phyloP scores from a whole-genome alignment of 163 green algal genomes.

The Coccomyxa subellipsoidea region DNA sequence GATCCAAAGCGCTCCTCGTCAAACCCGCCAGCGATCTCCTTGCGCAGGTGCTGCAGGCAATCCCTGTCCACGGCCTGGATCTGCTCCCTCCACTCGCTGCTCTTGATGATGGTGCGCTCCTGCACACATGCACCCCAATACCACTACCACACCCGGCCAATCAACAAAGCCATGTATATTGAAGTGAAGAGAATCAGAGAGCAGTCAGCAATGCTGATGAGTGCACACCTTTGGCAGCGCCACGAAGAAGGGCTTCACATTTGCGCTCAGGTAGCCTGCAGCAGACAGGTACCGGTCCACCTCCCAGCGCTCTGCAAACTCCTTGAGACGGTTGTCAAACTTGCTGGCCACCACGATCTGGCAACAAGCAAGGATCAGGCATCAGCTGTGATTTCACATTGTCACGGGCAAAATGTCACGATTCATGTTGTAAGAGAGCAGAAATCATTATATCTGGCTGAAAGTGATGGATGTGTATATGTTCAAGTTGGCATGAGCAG shows the following conservation, averaged over 20 bases:
- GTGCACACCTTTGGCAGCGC: constrained; percentile 82
- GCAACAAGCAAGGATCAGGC: background rate
- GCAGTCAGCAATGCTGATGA: no score
- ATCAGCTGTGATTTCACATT: background rate
- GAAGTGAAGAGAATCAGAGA: no score
- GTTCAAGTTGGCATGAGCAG: background rate
- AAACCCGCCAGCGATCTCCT: constrained; percentile 82
- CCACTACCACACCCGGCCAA: no score
- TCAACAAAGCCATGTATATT: background rate
- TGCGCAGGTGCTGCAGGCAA: constrained; percentile 66
- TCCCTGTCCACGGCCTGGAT: constrained; percentile 73
- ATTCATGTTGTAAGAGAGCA: no score
- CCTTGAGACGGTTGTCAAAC: constrained; percentile 94
- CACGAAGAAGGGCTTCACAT: constrained; percentile 91
- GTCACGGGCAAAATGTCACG: no score
- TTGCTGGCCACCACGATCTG: constrained; percentile 73
- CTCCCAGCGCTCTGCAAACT: constrained; percentile 92
- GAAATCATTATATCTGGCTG: no score
- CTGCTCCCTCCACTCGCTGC: constrained; percentile 68
- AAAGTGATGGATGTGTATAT: no score
- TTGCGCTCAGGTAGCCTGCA: constrained; percentile 79
- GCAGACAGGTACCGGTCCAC: constrained; percentile 76
- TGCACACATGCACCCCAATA: constrained; percentile 33
- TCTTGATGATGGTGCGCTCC: constrained; percentile 63
- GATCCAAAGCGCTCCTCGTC: constrained; percentile 82